These are phyloP conservation scores for Kodamaea lidongshanica DNA, from an alignment of 805 yeast genomes.

Conservation along the genomic window DNA sequence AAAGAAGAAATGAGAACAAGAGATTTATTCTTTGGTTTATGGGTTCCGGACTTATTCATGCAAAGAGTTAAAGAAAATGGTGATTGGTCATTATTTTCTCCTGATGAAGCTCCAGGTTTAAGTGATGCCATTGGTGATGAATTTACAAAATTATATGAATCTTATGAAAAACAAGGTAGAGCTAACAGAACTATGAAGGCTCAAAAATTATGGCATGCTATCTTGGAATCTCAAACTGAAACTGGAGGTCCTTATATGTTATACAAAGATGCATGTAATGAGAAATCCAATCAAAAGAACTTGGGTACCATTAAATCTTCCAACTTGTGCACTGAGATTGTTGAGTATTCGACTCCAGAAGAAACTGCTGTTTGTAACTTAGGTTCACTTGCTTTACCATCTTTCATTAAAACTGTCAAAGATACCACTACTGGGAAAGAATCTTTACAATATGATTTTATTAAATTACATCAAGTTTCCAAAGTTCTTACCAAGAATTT, in stretches of 20 bases:
- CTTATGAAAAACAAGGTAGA: slow-evolving; percentile 46
- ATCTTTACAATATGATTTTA: slow-evolving; percentile 44
- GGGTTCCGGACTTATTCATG: slow-evolving; percentile 62
- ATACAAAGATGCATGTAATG: slow-evolving; percentile 57
- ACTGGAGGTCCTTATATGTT: slow-evolving; percentile 63
- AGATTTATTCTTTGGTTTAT: slow-evolving; percentile 56
- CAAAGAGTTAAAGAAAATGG: slow-evolving; percentile 50
- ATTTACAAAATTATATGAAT: slow-evolving; percentile 45
- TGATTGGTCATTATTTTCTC: slow-evolving; percentile 56
- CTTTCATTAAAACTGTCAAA: slow-evolving; percentile 45
- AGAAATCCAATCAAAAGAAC: slow-evolving; percentile 54
- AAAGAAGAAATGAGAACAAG: slow-evolving; percentile 59
- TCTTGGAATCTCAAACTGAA: slow-evolving; percentile 58
- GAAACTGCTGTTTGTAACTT: slow-evolving; percentile 59
- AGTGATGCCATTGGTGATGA: slow-evolving; percentile 51
- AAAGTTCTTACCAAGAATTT: slow-evolving; percentile 52
- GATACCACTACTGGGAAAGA: slow-evolving; percentile 15
- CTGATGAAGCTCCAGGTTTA: slow-evolving; percentile 54
- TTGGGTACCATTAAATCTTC: slow-evolving; percentile 56
- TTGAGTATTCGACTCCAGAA: slow-evolving; percentile 52
- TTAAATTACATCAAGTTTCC: slow-evolving; percentile 48
- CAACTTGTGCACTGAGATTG: slow-evolving; percentile 58
- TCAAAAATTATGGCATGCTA: slow-evolving; percentile 56
- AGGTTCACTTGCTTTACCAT: slow-evolving; percentile 55
- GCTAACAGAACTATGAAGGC: slow-evolving; percentile 49